These are phyloP conservation scores for Dysphania ambrosioides DNA, from an alignment of 148 eudicot genomes.

Conservation along the genomic window DNA sequence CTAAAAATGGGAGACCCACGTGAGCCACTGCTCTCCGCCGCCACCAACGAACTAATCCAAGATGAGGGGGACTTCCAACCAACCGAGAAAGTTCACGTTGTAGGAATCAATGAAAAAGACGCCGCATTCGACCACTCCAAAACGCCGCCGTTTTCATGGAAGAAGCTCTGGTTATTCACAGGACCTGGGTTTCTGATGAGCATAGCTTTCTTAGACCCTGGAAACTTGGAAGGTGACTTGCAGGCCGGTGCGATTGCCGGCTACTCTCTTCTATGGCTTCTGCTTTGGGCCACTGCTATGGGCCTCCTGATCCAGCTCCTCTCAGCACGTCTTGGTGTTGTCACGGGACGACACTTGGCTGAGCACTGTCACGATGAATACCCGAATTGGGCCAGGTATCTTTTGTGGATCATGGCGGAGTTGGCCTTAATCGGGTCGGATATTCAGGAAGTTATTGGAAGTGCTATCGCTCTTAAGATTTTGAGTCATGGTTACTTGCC, in stretches of 20 bases:
- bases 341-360: slow-evolving; percentile 88
- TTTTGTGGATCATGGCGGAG: slow-evolving; percentile 92
- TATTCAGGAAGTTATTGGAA: slow-evolving; percentile 97
- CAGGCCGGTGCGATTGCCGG: slow-evolving; percentile 97
- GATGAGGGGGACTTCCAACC: slow-evolving; percentile 61
- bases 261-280: slow-evolving; percentile 79
- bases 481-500: slow-evolving; percentile 74
- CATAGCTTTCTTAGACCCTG: slow-evolving; percentile 96
- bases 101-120: slow-evolving; percentile 28
- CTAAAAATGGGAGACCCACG: slow-evolving; percentile 14
- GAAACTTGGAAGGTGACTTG: slow-evolving; percentile 85
- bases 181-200: slow-evolving; percentile 96
- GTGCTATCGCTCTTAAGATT: slow-evolving; percentile 93
- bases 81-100: slow-evolving; percentile 60
- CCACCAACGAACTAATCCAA: slow-evolving; percentile 6
- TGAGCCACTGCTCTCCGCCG: slow-evolving; percentile 9
- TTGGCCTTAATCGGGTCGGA: slow-evolving; percentile 83
- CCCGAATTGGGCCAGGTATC: slow-evolving; percentile 75
- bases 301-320: slow-evolving; percentile 85
- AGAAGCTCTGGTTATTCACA: slow-evolving; percentile 88
- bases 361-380: slow-evolving; percentile 89
- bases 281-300: slow-evolving; percentile 93
- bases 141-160: slow-evolving; percentile 87
- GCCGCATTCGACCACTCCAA: slow-evolving; percentile 26
- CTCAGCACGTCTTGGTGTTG: slow-evolving; percentile 89